A percentile compares a stretch with the other conserved stretches of the same genome.
These are phyloP conservation scores for Pachysolen tannophilus DNA, from an alignment of 805 yeast genomes.

Conservation along the genomic window DNA sequence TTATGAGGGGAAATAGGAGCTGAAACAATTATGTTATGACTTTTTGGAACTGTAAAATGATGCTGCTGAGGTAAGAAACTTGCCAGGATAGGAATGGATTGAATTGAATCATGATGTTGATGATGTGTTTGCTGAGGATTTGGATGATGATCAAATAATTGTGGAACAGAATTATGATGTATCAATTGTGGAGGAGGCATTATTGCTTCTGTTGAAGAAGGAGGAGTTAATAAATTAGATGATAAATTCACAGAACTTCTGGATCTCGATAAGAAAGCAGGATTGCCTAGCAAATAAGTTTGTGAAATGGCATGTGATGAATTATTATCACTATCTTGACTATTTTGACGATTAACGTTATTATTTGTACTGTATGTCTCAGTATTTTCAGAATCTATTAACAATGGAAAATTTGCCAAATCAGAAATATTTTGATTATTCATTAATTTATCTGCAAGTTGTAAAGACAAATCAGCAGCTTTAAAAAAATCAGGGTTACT, in stretches of 20 bases:
- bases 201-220: not conserved
- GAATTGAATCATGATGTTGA: constrained; percentile 7
- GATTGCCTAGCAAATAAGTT: not conserved
- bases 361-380: constrained; percentile 11
- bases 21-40: constrained; percentile 15
- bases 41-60: no score
- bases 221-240: constrained; percentile 22
- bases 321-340: constrained; percentile 11
- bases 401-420: constrained; percentile 1
- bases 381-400: constrained; percentile 8
- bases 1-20: constrained; percentile 15
- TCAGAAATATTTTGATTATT: constrained; percentile 8
- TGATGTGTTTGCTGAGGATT: constrained; percentile 5
- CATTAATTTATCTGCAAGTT: constrained; percentile 17
- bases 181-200: not conserved
- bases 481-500: constrained; percentile 14
- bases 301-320: not conserved
- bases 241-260: constrained; percentile 47
- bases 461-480: constrained; percentile 23
- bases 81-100: constrained; percentile 2
- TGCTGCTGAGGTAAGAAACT: constrained; percentile 1
- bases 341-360: constrained; percentile 13
- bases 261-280: constrained; percentile 25
- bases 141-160: constrained; percentile 3
- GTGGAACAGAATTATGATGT: constrained; percentile 7